Conservation (phyloP, 495 filamentous ascomycete genomes). For the Neurospora sp. region DNA sequence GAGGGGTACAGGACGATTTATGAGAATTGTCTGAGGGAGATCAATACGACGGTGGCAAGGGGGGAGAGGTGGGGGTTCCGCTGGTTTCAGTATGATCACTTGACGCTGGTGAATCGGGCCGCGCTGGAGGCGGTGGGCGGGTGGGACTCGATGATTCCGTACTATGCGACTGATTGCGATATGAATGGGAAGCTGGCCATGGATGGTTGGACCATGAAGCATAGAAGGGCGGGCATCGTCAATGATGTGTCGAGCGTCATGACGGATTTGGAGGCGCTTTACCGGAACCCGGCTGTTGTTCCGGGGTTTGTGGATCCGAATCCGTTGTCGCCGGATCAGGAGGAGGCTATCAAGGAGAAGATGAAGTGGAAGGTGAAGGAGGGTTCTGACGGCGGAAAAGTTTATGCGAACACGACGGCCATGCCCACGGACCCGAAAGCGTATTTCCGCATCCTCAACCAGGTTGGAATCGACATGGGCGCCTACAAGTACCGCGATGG, state of each 20-base stretch:
- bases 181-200: conserved; percentile 44
- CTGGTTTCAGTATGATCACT: conserved; percentile 47
- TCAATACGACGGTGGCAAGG: conserved; percentile 19
- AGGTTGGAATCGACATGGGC: conserved; percentile 23
- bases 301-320: conserved; percentile 32
- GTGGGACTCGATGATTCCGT: conserved; percentile 52
- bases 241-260: conserved; percentile 40
- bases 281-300: conserved; percentile 25
- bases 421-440: conserved; percentile 17
- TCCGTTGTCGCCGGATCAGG: conserved; percentile 15
- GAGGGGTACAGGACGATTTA: conserved; percentile 42
- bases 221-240: conserved; percentile 35
- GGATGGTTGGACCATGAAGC: conserved; percentile 35
- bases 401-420: not conserved
- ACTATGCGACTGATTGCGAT: conserved; percentile 52
- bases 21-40: conserved; percentile 32
- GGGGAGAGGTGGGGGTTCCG: conserved; percentile 37
- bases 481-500: conserved; percentile 30
- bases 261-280: conserved; percentile 34
- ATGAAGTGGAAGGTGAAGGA: conserved; percentile 7
- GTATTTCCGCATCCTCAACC: conserved; percentile 19
- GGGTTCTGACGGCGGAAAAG: not conserved
- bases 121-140: conserved; percentile 45
- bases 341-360: conserved; percentile 4
- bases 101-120: conserved; percentile 44